phyloP scores from a whole-genome alignment of 169 alveolate species.

The Eimeria zaria region DNA sequence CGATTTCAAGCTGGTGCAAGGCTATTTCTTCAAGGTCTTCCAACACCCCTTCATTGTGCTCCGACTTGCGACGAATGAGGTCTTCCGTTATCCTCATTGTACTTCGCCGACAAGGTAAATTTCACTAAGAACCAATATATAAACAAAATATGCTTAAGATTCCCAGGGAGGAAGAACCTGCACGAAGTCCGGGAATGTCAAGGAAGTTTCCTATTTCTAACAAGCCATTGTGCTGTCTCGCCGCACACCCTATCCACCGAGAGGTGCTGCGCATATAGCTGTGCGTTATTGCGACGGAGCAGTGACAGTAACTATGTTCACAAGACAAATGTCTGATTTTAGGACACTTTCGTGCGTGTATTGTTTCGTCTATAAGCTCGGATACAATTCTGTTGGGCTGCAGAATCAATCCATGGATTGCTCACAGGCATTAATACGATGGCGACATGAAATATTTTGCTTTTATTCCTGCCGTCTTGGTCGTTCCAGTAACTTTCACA shows the following conservation, averaged over 20 bases:
- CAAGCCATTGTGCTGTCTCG: background rate
- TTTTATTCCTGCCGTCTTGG: background rate
- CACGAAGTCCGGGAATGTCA: background rate
- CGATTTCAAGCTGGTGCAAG: conserved; percentile 94
- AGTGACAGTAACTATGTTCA: background rate
- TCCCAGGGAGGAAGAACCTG: background rate
- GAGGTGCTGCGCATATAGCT: background rate
- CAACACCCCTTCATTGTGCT: conserved; percentile 96
- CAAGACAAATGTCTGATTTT: background rate
- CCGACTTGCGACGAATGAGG: conserved; percentile 95
- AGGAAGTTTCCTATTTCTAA: background rate
- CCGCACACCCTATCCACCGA: conserved; percentile 20
- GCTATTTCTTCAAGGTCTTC: conserved; percentile 96
- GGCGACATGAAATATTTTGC: too few relatives aligned
- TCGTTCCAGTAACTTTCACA: background rate
- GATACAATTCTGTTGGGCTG: background rate
- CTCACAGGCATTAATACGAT: background rate
- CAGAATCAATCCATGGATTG: background rate
- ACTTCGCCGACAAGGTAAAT: background rate
- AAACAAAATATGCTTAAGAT: background rate
- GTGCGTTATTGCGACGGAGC: background rate
- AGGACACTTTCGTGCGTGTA: background rate
- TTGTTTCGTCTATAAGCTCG: background rate
- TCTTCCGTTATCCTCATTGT: conserved; percentile 89
- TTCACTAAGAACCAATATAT: too few relatives aligned